Evolutionary conservation across 1,284 basidiomycete genomes (phyloP).

Genomic region (Rhizopogon parksii): DNA sequence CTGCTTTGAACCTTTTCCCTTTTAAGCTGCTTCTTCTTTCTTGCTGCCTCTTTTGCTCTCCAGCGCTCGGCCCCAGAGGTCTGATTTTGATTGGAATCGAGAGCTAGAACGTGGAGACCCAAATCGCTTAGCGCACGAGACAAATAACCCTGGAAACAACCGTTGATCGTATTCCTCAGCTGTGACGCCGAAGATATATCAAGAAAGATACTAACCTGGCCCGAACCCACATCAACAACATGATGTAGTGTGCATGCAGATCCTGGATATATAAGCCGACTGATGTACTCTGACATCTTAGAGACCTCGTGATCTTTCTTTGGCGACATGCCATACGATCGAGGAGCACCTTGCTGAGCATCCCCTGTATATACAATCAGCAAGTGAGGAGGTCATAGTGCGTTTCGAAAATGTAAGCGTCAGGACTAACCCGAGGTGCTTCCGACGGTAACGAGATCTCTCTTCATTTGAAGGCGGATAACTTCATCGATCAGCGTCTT

Average conservation of each 20-base stretch:
- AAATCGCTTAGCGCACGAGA: constrained; percentile 35
- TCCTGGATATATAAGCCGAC: not conserved
- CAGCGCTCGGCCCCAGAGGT: constrained; percentile 37
- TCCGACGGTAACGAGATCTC: constrained; percentile 9
- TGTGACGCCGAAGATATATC: not conserved
- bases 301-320: constrained; percentile 50
- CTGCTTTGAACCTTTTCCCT: not conserved
- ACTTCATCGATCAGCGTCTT: constrained; percentile 20
- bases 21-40: constrained; percentile 12
- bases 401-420: not conserved
- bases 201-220: constrained; percentile 35
- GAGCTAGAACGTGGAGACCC: constrained; percentile 40
- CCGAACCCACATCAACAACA: constrained; percentile 47
- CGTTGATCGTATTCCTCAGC: not conserved
- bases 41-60: constrained; percentile 20
- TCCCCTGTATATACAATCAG: constrained; percentile 1
- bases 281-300: constrained; percentile 38
- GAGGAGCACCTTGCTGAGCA: not conserved
- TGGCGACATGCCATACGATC: constrained; percentile 42
- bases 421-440: constrained; percentile 12
- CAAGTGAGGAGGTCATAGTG: not conserved
- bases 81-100: constrained; percentile 42
- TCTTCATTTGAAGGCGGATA: constrained; percentile 23
- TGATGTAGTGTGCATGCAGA: constrained; percentile 21
- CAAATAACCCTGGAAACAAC: constrained; percentile 38